These are phyloP conservation scores for Yamadazyma phyllophila DNA, from an alignment of 805 yeast species.

Conservation along the genomic window DNA sequence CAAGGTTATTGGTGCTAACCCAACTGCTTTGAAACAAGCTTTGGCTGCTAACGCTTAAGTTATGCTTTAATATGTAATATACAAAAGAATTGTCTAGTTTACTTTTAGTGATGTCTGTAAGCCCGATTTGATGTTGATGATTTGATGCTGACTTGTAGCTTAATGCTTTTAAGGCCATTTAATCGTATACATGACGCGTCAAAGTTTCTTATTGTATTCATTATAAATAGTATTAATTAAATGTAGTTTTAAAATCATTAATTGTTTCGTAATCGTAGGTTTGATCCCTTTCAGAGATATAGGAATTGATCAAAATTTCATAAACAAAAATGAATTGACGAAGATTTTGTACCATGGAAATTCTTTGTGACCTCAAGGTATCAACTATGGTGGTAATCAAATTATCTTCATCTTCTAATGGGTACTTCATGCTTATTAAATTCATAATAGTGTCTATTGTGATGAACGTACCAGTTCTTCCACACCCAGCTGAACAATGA, in stretches of 20 bases:
- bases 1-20: slow-evolving; percentile 88
- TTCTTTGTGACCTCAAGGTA: slow-evolving; percentile 48
- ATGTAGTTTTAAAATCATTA: slow-evolving; percentile 5
- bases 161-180: no score
- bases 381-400: slow-evolving; percentile 49
- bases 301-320: slow-evolving; percentile 31
- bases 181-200: no score
- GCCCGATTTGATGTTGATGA: no score
- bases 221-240: not conserved
- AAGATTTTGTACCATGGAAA: slow-evolving; percentile 58
- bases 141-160: no score
- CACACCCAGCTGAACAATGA: slow-evolving; percentile 97
- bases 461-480: slow-evolving; percentile 80
- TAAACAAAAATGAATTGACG: slow-evolving; percentile 54
- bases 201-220: not conserved
- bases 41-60: slow-evolving; percentile 50
- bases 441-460: slow-evolving; percentile 34
- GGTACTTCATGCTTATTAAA: slow-evolving; percentile 10
- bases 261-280: not conserved
- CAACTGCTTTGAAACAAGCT: slow-evolving; percentile 74
- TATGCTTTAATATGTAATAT: not conserved
- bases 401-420: slow-evolving; percentile 24
- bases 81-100: not conserved
- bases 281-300: slow-evolving; percentile 2
- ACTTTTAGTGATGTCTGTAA: no score